These are phyloP conservation scores for Nidula microcarpa DNA, from an alignment of 768 basidiomycete genomes.

Conservation along the genomic window DNA sequence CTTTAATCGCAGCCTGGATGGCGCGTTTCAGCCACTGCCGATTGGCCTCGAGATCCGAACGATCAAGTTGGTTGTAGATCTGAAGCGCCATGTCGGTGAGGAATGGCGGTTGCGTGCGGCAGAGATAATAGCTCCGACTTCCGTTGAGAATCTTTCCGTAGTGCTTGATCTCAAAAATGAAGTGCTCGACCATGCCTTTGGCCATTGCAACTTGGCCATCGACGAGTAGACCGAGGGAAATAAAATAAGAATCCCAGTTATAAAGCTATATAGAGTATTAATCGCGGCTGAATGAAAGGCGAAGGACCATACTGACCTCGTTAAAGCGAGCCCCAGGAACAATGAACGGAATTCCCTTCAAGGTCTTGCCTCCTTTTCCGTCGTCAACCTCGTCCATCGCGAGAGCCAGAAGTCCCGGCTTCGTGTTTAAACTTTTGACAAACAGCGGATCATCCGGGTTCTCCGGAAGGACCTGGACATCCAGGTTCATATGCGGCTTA, in stretches of 20 bases:
- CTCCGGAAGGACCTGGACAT: slow-evolving; percentile 86
- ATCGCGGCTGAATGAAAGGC: background rate
- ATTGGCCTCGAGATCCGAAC: slow-evolving; percentile 75
- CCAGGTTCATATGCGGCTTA: slow-evolving; percentile 91
- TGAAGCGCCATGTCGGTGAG: slow-evolving; percentile 98
- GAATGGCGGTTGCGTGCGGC: slow-evolving; percentile 97
- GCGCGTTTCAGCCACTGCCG: slow-evolving; percentile 92
- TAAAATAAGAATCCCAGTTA: slow-evolving; percentile 96
- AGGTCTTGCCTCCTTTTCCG: slow-evolving; percentile 68
- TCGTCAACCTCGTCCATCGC: slow-evolving; percentile 94
- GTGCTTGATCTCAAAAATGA: slow-evolving; percentile 98
- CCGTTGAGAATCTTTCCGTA: slow-evolving; percentile 97
- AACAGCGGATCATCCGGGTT: slow-evolving; percentile 85
- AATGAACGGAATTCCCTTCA: slow-evolving; percentile 95
- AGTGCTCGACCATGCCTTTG: slow-evolving; percentile 98
- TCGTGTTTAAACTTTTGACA: slow-evolving; percentile 90
- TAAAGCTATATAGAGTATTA: slow-evolving; percentile 56
- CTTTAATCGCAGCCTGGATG: slow-evolving; percentile 97
- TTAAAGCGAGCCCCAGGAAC: slow-evolving; percentile 96
- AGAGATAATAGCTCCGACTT: slow-evolving; percentile 92
- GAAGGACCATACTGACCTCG: slow-evolving; percentile 51
- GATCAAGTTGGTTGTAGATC: slow-evolving; percentile 94
- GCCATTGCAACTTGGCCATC: slow-evolving; percentile 95
- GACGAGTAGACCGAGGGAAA: slow-evolving; percentile 88
- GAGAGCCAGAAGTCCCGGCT: slow-evolving; percentile 90